These are phyloP conservation scores for Emergomyces orientalis DNA, from an alignment of 2,329 filamentous ascomycete species.

Conservation along the genomic window DNA sequence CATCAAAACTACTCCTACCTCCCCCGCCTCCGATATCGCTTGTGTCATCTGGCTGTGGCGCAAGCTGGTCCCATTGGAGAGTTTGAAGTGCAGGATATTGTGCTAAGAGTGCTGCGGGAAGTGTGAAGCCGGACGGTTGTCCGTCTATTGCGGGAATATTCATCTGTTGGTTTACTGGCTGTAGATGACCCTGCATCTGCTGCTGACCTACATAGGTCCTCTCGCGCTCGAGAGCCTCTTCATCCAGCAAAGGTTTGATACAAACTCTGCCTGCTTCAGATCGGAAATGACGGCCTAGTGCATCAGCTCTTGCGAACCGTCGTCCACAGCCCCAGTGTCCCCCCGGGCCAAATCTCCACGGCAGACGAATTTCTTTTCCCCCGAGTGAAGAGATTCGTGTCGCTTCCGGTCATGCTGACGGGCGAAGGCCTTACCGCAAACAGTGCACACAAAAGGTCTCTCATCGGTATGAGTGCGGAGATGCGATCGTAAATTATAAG, in stretches of 20 bases:
- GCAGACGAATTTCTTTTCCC: slow-evolving; percentile 98
- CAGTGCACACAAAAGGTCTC: slow-evolving; percentile 90
- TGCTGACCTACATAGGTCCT: slow-evolving; percentile 64
- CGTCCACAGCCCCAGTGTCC: slow-evolving; percentile 88
- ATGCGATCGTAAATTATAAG: slow-evolving; percentile 93
- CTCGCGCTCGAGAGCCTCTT: slow-evolving; percentile 78
- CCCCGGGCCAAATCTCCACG: slow-evolving; percentile 78
- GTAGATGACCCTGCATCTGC: slow-evolving; percentile 45
- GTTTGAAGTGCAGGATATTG: slow-evolving; percentile 91
- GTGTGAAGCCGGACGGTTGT: slow-evolving; percentile 51
- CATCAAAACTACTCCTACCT: slow-evolving; percentile 39
- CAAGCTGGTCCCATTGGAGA: slow-evolving; percentile 77
- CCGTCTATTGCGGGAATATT: slow-evolving; percentile 52
- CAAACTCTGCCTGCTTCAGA: slow-evolving; percentile 93
- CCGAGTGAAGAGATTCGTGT: slow-evolving; percentile 90
- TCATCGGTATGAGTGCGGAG: slow-evolving; percentile 95
- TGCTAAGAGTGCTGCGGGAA: slow-evolving; percentile 80
- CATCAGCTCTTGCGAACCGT: slow-evolving; percentile 89
- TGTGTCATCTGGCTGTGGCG: slow-evolving; percentile 48
- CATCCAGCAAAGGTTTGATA: slow-evolving; percentile 93
- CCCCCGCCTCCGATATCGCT: slow-evolving; percentile 53
- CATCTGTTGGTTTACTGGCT: slow-evolving; percentile 49
- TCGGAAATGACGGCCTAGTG: slow-evolving; percentile 85
- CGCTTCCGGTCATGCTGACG: slow-evolving; percentile 95
- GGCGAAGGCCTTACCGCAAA: slow-evolving; percentile 94